A percentile compares a stretch with the other conserved stretches of the same genome.
These are phyloP conservation scores for Aspergillus quadricinctus DNA, from an alignment of 2,329 filamentous ascomycete genomes.

Conservation along the genomic window DNA sequence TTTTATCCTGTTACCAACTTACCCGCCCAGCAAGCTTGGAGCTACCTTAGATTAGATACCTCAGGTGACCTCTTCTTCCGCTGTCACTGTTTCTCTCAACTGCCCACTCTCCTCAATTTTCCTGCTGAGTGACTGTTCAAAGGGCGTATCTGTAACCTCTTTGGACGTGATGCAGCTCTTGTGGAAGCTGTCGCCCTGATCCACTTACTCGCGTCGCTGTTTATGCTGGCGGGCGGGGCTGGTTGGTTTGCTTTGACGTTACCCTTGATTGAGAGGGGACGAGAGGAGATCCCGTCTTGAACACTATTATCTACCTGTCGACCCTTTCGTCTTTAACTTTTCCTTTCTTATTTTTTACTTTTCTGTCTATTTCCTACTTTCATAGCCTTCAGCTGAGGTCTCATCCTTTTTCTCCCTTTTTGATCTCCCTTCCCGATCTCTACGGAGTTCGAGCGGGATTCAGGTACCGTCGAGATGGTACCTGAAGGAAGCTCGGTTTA, in stretches of 20 bases:
- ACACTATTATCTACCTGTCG: slow-evolving; percentile 1
- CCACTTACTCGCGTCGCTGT: slow-evolving; percentile 3
- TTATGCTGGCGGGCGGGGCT: slow-evolving; percentile 18
- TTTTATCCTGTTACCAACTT: neutral
- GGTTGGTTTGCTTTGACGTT: slow-evolving; percentile 10
- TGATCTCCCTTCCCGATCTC: neutral
- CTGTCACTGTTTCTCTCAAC: neutral
- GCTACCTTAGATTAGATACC: neutral
- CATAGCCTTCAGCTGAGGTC: neutral
- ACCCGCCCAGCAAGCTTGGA: neutral
- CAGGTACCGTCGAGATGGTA: slow-evolving; percentile 32
- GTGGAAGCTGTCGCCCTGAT: slow-evolving; percentile 19
- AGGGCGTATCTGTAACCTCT: neutral
- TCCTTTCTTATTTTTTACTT: neutral
- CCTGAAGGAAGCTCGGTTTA: slow-evolving; percentile 55
- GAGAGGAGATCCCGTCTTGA: neutral
- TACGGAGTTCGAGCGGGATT: neutral
- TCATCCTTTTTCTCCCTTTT: neutral
- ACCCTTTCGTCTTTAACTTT: slow-evolving; percentile 3
- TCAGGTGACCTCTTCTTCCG: neutral
- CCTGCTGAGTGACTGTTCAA: neutral
- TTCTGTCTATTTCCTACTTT: neutral
- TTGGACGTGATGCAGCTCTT: slow-evolving; percentile 12
- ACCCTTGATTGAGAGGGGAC: slow-evolving; percentile 7
- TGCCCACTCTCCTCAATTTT: neutral